Evolutionary conservation across 163 green algal species (phyloP).

Genomic region (Coccomyxa subellipsoidea): DNA sequence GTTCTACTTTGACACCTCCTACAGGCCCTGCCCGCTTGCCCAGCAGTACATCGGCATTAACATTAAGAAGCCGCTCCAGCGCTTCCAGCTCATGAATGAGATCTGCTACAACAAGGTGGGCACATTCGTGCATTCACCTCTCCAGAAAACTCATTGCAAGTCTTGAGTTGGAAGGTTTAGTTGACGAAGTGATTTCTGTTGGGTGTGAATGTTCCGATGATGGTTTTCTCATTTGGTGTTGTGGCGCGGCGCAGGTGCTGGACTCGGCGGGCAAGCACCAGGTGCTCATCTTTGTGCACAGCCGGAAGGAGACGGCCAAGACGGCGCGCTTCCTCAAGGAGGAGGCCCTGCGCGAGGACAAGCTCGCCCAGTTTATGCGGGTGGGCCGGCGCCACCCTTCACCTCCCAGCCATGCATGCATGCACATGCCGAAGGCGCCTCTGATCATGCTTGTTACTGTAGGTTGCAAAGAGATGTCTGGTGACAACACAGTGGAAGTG

Average conservation of each 20-base stretch:
- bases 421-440: no score
- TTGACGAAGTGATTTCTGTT: no score
- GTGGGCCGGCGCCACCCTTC: no score
- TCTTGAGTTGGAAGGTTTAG: no score
- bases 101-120: conserved; percentile 96
- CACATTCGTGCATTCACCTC: background rate
- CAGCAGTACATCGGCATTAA: conserved; percentile 96
- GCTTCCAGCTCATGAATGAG: conserved; percentile 97
- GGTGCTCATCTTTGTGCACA: conserved; percentile 97
- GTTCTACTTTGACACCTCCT: conserved; percentile 97
- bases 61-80: conserved; percentile 96
- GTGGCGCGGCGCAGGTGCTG: conserved; percentile 37
- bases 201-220: no score
- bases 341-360: conserved; percentile 79
- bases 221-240: no score
- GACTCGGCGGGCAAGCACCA: conserved; percentile 79
- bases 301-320: conserved; percentile 97
- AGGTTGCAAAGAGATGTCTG: no score
- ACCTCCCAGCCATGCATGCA: background rate
- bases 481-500: background rate
- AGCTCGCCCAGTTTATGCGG: conserved; percentile 83
- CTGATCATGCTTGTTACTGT: no score
- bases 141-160: no score
- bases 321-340: conserved; percentile 88
- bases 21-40: conserved; percentile 87